Evolutionary conservation across 345 rosid species (phyloP), one percentile per base, ranked within the genome.

Genomic region (Syzygium grande): DNA sequence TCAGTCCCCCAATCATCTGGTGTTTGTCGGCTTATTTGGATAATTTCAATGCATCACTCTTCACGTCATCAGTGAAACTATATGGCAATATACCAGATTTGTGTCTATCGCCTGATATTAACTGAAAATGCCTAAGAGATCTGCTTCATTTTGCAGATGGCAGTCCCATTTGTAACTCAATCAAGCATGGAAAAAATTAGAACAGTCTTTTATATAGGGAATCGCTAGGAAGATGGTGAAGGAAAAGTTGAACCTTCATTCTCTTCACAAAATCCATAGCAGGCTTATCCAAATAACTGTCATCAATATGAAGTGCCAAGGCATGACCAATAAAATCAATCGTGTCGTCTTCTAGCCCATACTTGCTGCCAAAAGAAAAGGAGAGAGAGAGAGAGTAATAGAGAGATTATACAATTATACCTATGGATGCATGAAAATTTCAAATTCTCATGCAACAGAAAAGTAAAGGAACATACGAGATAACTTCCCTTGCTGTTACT

Each of bases 261-360:
- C 94, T 96, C 93, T 93, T 95, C 87, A 95, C 98, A 90, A 95
- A 95, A 88, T 93, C 94, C 84, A 92, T 86, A 85, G 98, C 98
- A 7, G 98, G 97, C 88, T 95, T 92, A 87, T 95, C 96, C 92
- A 98, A 88, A 91, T 95, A 96, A 85, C 87, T 91, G 87, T 98
- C 99, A 52, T 95, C 95, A 17, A 89, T 90, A 63, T 96, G 94
- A 63, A 98, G 98, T 13, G 98, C 99, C 92, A 97, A 90, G 73
- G 99, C 99, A 92, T 97, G 99, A 52, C 98, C 98, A 15, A 97
- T 94, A 84, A 95, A 97, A 92, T 97, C 98, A 84, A 97, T 87
- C 34, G 98, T 95, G 88, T 97, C 94, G 84, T 97, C 99, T 90
- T 97, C 99, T 85, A 97, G 94, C 54, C 99, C 98, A 55, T 95